Base-by-base conservation (phyloP, 495 filamentous ascomycete species). In the Entonaema liquescens region DNA sequence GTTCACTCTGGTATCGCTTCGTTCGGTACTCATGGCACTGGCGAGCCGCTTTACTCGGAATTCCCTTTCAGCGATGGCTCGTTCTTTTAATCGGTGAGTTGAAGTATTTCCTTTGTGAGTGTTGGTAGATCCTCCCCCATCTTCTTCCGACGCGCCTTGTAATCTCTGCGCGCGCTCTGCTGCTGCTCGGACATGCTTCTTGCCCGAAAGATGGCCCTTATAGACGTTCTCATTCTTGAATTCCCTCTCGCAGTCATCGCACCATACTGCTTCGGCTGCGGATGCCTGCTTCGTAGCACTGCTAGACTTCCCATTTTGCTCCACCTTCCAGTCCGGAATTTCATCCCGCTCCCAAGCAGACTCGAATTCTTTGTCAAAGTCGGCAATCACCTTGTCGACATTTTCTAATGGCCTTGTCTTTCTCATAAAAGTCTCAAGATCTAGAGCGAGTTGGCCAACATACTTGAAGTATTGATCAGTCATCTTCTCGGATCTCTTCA, bases 171-270 rank as follows among this genome's bases (percentile, higher is more conserved):
- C 83, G 70, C 77, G 83, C 73, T 79, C 85, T 73, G 92, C 89
- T 4, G 91, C 93, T 5, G 90, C 92, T 63, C 90, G 91, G 74
- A 94, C 89, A 76, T 99, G 95, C 78, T 97, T 98, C 83, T 96
- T 94, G 21, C 93, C 93, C 0, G 80, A 91, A 70, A 98, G 84
- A 78, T 99, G 95, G 38, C 87, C 89, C 73, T 92, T 93, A 82
- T 96, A 97, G 52, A 97, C 93, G 75, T 97, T 97, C 55, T 95
- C 91, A 68, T 97, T 98, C 78, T 91, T 93, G 82, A 98, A 99
- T 47, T 93, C 92, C 79, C 93, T 98, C 72, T 93, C 91, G 80
- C 95, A 99, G 64, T 93, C 93, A 1, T 88, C 82, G 71, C 95
- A 99, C 90, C 90, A 98, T 28, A 91, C 85, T 1, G 90, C 92